Conservation (phyloP, 176 grass and related monocot species). For the Aegilops bicornis region DNA sequence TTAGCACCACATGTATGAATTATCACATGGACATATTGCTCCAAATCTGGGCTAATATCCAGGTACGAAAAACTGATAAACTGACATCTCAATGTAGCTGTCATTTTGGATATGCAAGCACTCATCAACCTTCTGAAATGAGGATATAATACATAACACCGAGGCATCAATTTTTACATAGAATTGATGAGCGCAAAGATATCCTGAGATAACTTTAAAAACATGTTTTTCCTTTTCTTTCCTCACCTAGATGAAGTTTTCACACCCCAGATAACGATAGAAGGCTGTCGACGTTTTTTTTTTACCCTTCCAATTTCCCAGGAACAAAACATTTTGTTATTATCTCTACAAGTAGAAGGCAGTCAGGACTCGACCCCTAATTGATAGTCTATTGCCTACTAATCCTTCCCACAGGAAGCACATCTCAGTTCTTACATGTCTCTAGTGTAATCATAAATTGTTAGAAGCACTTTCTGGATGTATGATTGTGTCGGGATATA, state of each 20-base stretch:
- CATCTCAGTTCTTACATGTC: neutral
- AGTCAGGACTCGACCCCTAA: neutral
- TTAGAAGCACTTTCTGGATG: neutral
- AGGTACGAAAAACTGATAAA: neutral
- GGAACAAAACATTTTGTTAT: too few species aligned
- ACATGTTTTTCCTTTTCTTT: too few species aligned
- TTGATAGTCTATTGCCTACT: neutral
- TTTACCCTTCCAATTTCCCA: too few species aligned
- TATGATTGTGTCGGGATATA: constrained; percentile 1
- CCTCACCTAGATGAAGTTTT: too few species aligned
- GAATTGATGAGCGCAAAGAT: neutral
- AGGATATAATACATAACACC: neutral
- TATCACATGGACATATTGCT: neutral
- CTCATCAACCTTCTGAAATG: neutral
- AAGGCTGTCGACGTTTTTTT: too few species aligned
- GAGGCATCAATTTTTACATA: constrained; percentile 5
- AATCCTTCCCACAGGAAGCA: neutral
- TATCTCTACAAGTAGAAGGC: too few species aligned
- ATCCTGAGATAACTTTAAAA: too few species aligned
- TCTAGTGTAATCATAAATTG: neutral
- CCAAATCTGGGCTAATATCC: neutral
- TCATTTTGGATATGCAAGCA: neutral
- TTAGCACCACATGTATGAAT: constrained; percentile 6
- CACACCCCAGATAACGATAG: too few species aligned
- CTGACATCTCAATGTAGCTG: neutral